phyloP scores from a whole-genome alignment of 106 monocot species.

The Narthecium ossifragum region DNA sequence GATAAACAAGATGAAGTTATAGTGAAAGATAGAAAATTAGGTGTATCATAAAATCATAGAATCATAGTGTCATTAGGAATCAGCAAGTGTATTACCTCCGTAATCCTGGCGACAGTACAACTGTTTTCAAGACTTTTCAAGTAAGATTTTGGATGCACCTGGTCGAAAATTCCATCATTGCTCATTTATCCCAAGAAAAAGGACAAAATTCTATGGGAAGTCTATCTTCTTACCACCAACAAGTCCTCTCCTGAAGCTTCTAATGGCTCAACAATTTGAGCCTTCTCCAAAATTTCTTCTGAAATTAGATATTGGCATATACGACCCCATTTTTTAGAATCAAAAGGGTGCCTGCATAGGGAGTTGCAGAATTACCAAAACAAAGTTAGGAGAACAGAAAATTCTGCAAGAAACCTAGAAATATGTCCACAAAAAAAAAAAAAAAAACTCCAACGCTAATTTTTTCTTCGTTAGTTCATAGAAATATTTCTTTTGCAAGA shows the following conservation, averaged over 20 bases:
- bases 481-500: neutral
- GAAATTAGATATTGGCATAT: conserved; percentile 68
- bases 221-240: conserved; percentile 47
- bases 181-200: neutral
- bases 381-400: neutral
- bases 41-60: neutral
- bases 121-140: conserved; percentile 73
- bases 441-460: neutral
- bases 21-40: neutral
- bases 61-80: no score
- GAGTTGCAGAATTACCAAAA: neutral
- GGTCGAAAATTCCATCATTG: conserved; percentile 5
- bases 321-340: conserved; percentile 77
- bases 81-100: conserved; percentile 93
- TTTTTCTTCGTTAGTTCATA: neutral
- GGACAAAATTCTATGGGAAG: neutral
- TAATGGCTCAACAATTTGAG: conserved; percentile 61
- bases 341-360: conserved; percentile 83
- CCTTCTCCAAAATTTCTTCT: conserved; percentile 57
- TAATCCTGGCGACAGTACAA: conserved; percentile 59
- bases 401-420: neutral
- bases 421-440: neutral
- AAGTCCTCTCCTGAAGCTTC: conserved; percentile 89
- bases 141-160: conserved; percentile 90
- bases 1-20: neutral